phyloP scores from a whole-genome alignment of 768 basidiomycete genomes.

The Tulasnella sp. region DNA sequence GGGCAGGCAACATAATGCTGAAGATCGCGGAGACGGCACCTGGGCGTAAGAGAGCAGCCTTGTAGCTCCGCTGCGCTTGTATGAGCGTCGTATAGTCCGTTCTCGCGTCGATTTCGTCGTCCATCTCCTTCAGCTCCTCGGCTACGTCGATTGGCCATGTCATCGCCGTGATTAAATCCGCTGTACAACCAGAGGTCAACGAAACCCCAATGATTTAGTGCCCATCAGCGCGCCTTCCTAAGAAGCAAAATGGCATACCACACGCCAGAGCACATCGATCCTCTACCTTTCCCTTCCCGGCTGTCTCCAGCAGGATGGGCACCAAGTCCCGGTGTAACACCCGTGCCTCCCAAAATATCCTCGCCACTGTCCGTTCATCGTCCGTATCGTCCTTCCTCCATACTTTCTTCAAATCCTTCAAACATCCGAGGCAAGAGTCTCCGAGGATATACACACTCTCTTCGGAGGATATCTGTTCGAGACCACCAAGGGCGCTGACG shows the following conservation, averaged over 20 bases:
- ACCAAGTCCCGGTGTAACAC: conserved; percentile 79
- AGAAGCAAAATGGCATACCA: conserved; percentile 24
- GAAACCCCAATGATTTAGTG: too few species aligned
- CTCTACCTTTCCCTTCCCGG: conserved; percentile 63
- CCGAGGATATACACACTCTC: conserved; percentile 56
- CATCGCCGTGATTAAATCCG: conserved; percentile 90
- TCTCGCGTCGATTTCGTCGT: conserved; percentile 49
- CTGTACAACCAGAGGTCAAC: conserved; percentile 20
- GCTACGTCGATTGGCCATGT: conserved; percentile 98
- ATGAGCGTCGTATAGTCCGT: conserved; percentile 83
- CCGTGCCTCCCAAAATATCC: conserved; percentile 83
- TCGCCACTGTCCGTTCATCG: conserved; percentile 89
- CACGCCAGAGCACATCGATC: conserved; percentile 75
- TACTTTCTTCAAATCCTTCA: conserved; percentile 89
- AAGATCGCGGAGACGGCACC: conserved; percentile 63
- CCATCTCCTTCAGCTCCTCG: conserved; percentile 86
- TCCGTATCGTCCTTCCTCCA: conserved; percentile 97
- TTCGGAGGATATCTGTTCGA: conserved; percentile 33
- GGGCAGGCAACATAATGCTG: conserved; percentile 61
- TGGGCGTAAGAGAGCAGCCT: conserved; percentile 59
- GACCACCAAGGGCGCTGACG: conserved; percentile 70
- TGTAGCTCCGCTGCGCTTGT: conserved; percentile 78
- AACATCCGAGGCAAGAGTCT: conserved; percentile 69
- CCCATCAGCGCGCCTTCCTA: not conserved
- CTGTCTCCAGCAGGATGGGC: conserved; percentile 71